phyloP scores from a whole-genome alignment of 495 filamentous ascomycete species.

The Oidiodendron maius region DNA sequence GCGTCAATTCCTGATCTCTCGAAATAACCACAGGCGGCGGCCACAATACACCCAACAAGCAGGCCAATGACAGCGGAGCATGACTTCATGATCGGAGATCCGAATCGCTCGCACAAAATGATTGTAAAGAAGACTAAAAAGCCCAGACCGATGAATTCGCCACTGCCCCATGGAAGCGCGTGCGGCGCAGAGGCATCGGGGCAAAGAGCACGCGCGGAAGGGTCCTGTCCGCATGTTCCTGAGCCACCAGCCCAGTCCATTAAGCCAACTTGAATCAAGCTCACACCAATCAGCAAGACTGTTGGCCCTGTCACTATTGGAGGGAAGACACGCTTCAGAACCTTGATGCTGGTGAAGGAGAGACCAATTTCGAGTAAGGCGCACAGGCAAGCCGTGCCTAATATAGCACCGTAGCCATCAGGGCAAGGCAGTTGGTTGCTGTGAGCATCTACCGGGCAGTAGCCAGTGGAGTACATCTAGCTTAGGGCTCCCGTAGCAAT shows the following conservation, averaged over 20 bases:
- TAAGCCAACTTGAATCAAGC: constrained; percentile 71
- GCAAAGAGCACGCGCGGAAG: constrained; percentile 54
- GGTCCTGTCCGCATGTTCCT: constrained; percentile 52
- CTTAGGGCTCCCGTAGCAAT: constrained; percentile 69
- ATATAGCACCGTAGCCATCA: constrained; percentile 75
- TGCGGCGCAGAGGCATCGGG: constrained; percentile 69
- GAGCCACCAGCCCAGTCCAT: constrained; percentile 80
- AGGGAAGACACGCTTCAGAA: constrained; percentile 76
- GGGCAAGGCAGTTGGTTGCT: constrained; percentile 74
- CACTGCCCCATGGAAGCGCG: constrained; percentile 79
- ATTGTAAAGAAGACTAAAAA: constrained; percentile 90
- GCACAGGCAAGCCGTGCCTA: constrained; percentile 68
- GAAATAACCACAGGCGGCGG: constrained; percentile 80
- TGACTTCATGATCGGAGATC: constrained; percentile 60
- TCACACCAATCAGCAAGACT: constrained; percentile 71
- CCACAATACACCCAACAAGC: constrained; percentile 82
- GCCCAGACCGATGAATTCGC: constrained; percentile 83
- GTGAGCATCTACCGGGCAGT: constrained; percentile 57
- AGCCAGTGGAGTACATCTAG: constrained; percentile 84
- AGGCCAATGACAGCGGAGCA: constrained; percentile 68
- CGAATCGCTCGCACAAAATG: constrained; percentile 79
- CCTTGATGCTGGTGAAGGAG: constrained; percentile 63
- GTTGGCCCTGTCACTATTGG: constrained; percentile 85
- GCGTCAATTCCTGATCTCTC: constrained; percentile 59
- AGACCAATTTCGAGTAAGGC: constrained; percentile 70